Evolutionary conservation across 2,329 filamentous ascomycete genomes (phyloP).

Genomic region (Diplodia sapinea): DNA sequence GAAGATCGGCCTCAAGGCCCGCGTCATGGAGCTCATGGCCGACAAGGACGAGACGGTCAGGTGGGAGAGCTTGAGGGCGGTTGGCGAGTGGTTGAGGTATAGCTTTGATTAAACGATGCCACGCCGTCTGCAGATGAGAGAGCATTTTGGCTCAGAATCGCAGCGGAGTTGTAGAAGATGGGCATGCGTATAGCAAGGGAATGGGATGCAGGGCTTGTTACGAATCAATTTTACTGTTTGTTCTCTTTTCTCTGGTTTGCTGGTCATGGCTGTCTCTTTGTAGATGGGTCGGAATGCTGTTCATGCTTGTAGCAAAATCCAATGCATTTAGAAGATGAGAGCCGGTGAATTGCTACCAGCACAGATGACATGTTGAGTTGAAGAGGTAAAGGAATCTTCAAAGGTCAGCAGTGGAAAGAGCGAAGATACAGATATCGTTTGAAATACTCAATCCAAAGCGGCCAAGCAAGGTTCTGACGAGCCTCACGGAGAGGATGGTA

Average conservation of each 20-base stretch:
- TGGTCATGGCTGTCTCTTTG: background rate
- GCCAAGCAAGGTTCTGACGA: no score
- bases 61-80: constrained; percentile 89
- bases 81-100: constrained; percentile 78
- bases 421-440: background rate
- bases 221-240: background rate
- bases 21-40: constrained; percentile 93
- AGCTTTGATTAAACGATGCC: constrained; percentile 48
- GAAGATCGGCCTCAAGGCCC: constrained; percentile 80
- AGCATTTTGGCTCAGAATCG: background rate
- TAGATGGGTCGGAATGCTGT: constrained; percentile 7
- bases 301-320: constrained; percentile 18
- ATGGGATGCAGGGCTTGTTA: background rate
- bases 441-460: no score
- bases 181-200: background rate
- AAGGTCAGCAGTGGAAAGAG: no score
- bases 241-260: background rate
- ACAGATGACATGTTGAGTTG: background rate
- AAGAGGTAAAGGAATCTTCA: background rate
- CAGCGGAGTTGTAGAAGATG: constrained; percentile 18
- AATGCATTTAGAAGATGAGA: background rate
- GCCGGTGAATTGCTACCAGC: background rate
- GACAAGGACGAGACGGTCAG: constrained; percentile 85
- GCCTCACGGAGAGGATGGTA: no score
- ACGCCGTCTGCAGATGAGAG: background rate